phyloP scores from a whole-genome alignment of 208 protist genomes.

The Leishmania amazonensis region DNA sequence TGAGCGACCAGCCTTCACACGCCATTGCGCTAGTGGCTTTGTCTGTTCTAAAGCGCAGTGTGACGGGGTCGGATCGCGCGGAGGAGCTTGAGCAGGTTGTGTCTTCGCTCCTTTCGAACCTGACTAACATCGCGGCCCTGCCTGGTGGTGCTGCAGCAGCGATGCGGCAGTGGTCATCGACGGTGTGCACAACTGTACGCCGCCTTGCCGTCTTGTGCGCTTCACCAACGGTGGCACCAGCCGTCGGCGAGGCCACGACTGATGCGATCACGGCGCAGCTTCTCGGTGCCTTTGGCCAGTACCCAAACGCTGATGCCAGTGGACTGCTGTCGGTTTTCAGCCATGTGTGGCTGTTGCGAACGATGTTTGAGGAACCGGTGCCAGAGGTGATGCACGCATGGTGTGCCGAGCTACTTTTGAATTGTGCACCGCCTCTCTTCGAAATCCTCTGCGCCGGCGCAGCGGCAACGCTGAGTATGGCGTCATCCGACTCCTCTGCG shows the following conservation, averaged over 20 bases:
- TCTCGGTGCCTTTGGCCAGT: constrained; percentile 9
- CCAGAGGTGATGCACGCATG: constrained; percentile 11
- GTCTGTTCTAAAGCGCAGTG: constrained; percentile 50
- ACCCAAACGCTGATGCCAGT: not conserved
- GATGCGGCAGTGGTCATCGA: constrained; percentile 19
- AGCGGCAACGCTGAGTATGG: not conserved
- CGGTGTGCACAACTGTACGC: constrained; percentile 7
- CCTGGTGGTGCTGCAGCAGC: not conserved
- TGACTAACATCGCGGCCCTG: constrained; percentile 6
- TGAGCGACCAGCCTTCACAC: not conserved
- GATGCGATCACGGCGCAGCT: constrained; percentile 11
- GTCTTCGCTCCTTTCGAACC: constrained; percentile 10
- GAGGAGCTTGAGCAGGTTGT: constrained; percentile 24
- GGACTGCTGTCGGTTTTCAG: constrained; percentile 7
- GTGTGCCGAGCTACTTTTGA: constrained; percentile 20
- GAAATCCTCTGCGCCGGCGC: constrained; percentile 14
- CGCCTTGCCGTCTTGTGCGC: constrained; percentile 16
- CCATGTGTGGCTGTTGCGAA: constrained; percentile 21
- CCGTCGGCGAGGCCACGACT: not conserved
- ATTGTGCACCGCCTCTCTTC: constrained; percentile 18
- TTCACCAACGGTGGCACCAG: not conserved
- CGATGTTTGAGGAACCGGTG: constrained; percentile 23
- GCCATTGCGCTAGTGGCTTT: constrained; percentile 38
- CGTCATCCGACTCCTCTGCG: not conserved
- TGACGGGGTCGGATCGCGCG: constrained; percentile 3